These are phyloP conservation scores for Candida nemodendra DNA, from an alignment of 805 yeast genomes.

Conservation along the genomic window DNA sequence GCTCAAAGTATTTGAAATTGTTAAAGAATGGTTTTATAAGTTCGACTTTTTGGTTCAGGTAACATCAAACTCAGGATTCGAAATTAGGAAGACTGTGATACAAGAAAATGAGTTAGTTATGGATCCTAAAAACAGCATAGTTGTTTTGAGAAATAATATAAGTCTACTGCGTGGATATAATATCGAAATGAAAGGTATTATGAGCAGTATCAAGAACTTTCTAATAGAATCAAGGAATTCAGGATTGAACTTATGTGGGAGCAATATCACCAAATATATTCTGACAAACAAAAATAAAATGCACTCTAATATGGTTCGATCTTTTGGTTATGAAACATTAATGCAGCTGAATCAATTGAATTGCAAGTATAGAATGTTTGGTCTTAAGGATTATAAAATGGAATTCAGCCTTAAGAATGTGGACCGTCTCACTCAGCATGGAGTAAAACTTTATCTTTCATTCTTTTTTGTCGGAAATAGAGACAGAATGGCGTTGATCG, in stretches of 20 bases:
- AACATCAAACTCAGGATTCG: constrained; percentile 2
- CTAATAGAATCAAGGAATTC: neutral
- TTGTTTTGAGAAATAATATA: constrained; percentile 1
- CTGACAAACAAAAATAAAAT: constrained; percentile 1
- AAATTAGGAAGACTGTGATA: neutral
- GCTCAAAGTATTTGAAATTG: constrained; percentile 3
- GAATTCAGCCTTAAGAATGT: constrained; percentile 2
- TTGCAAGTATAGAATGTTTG: neutral
- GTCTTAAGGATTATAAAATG: constrained; percentile 3
- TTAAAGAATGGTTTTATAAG: constrained; percentile 6
- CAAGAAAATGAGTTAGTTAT: constrained; percentile 2
- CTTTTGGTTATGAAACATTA: constrained; percentile 4
- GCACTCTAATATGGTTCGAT: neutral
- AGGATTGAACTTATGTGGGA: constrained; percentile 2
- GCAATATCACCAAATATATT: neutral
- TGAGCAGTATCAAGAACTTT: neutral
- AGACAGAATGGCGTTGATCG: neutral
- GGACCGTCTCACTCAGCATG: neutral
- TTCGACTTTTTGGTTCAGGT: constrained; percentile 3
- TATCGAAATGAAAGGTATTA: neutral
- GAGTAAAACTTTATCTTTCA: neutral
- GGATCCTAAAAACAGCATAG: constrained; percentile 1
- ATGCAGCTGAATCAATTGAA: neutral
- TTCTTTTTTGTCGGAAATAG: neutral
- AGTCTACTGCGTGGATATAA: constrained; percentile 1